phyloP scores from a whole-genome alignment of 2,329 filamentous ascomycete species.

The Raffaelea arxii region DNA sequence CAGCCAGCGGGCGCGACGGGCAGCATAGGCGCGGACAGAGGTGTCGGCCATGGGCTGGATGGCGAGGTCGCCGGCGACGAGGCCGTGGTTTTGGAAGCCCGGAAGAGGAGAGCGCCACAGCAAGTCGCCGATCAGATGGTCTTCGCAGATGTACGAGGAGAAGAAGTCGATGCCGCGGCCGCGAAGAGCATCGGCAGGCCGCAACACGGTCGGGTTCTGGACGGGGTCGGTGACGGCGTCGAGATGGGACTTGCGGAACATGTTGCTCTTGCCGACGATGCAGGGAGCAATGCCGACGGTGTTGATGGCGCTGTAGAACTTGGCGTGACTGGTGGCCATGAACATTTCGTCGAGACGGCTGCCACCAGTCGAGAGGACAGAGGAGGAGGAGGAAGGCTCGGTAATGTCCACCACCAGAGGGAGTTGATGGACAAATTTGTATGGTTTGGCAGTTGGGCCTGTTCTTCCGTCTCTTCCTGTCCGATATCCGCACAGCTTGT shows the following conservation, averaged over 20 bases:
- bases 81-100: constrained; percentile 64
- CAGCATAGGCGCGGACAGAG: constrained; percentile 66
- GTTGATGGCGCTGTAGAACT: constrained; percentile 98
- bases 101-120: constrained; percentile 66
- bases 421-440: constrained; percentile 92
- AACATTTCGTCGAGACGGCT: constrained; percentile 90
- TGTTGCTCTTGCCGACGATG: constrained; percentile 93
- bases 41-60: constrained; percentile 84
- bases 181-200: constrained; percentile 27
- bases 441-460: constrained; percentile 34
- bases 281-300: constrained; percentile 84
- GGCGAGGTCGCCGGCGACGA: constrained; percentile 77
- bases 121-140: constrained; percentile 88
- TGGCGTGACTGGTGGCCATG: constrained; percentile 85
- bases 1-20: constrained; percentile 78
- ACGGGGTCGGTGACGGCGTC: constrained; percentile 55
- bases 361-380: constrained; percentile 41
- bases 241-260: constrained; percentile 91
- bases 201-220: constrained; percentile 30
- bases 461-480: constrained; percentile 33
- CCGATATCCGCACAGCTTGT: constrained; percentile 65
- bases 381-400: constrained; percentile 21
- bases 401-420: constrained; percentile 74
- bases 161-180: constrained; percentile 79
- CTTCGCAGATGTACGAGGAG: constrained; percentile 93